These are phyloP conservation scores for Arabis alpina DNA, from an alignment of 345 rosid genomes.

Conservation along the genomic window DNA sequence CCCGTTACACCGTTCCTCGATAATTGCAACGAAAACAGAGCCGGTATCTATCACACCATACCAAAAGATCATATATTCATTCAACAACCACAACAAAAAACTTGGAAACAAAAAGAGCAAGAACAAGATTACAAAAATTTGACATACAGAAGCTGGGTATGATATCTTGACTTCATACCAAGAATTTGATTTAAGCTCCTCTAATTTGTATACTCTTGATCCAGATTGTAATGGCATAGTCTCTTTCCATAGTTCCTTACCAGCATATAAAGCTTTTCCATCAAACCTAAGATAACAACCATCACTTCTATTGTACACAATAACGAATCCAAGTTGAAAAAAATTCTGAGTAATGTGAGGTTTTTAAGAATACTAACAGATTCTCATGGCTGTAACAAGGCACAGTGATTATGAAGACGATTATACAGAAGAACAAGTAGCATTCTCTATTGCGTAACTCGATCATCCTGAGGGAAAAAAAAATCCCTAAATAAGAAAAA, in stretches of 20 bases:
- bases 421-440: constrained; percentile 33
- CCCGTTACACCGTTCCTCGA: constrained; percentile 49
- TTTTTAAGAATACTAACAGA: constrained; percentile 43
- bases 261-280: constrained; percentile 52
- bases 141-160: constrained; percentile 95
- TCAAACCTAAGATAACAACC: constrained; percentile 45
- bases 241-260: constrained; percentile 74
- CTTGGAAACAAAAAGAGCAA: neutral
- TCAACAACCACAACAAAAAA: constrained; percentile 28
- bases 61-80: constrained; percentile 12
- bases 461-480: constrained; percentile 28
- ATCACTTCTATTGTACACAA: neutral
- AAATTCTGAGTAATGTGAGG: neutral
- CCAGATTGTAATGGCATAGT: constrained; percentile 60
- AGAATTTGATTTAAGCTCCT: constrained; percentile 67
- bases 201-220: constrained; percentile 60
- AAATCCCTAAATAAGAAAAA: neutral
- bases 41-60: constrained; percentile 61
- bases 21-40: constrained; percentile 65
- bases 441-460: constrained; percentile 3
- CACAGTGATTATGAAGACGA: constrained; percentile 32
- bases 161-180: constrained; percentile 99
- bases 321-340: neutral
- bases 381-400: constrained; percentile 43
- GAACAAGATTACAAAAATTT: constrained; percentile 21